Evolutionary conservation across 1,139 yeast species (phyloP).

Genomic region (Suzukiozyma palmioleophila): DNA sequence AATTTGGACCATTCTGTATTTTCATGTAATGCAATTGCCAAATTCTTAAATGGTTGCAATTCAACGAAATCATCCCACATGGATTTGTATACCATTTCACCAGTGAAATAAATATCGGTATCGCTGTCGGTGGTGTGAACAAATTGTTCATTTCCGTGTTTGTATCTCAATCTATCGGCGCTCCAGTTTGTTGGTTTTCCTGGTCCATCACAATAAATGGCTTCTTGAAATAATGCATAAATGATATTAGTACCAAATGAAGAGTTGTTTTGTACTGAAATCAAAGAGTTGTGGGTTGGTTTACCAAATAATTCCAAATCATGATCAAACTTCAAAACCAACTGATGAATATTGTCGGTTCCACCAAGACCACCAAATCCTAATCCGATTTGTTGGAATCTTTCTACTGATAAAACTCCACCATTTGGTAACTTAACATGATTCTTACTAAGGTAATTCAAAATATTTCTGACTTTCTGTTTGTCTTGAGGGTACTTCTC

Average conservation of each 20-base stretch:
- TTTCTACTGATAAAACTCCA: conserved; percentile 43
- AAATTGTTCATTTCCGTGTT: conserved; percentile 22
- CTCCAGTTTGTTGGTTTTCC: conserved; percentile 37
- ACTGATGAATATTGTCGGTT: conserved; percentile 40
- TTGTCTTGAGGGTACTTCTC: conserved; percentile 45
- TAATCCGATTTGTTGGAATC: conserved; percentile 52
- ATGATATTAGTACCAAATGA: conserved; percentile 50
- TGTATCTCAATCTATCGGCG: conserved; percentile 38
- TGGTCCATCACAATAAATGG: conserved; percentile 47
- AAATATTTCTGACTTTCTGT: conserved; percentile 30
- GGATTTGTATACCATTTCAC: conserved; percentile 53
- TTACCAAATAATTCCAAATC: conserved; percentile 31
- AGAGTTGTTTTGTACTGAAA: conserved; percentile 24
- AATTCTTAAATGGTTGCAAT: conserved; percentile 32
- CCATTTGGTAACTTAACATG: conserved; percentile 43
- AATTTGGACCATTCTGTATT: conserved; percentile 38
- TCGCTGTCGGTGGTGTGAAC: conserved; percentile 13
- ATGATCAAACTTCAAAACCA: conserved; percentile 34
- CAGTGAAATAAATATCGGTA: conserved; percentile 44
- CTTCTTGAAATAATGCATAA: conserved; percentile 55
- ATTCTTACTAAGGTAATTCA: conserved; percentile 26
- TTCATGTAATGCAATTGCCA: conserved; percentile 41
- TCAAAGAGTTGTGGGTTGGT: conserved; percentile 34
- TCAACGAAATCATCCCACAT: conserved; percentile 48
- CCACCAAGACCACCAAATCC: conserved; percentile 50